phyloP scores from a whole-genome alignment of 768 basidiomycete genomes.

The Boletales sp. region DNA sequence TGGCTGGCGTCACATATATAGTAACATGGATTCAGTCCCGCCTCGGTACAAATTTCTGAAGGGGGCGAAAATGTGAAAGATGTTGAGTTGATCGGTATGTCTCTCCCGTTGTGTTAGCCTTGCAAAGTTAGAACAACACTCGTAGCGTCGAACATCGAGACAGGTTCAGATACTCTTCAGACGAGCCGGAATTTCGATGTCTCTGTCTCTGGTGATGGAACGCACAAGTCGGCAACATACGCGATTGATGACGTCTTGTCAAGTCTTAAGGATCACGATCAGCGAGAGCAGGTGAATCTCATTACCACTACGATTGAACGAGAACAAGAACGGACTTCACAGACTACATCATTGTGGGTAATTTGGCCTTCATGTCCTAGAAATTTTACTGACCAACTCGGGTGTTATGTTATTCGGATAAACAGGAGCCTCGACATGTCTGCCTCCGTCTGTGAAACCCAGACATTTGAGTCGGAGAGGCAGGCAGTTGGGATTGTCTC shows the following conservation, averaged over 20 bases:
- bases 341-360: neutral
- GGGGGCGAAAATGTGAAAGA: neutral
- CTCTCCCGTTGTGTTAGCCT: neutral
- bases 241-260: neutral
- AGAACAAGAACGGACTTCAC: neutral
- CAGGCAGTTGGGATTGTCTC: too few species aligned
- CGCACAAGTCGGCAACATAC: neutral
- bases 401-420: neutral
- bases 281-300: neutral
- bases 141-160: neutral
- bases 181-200: neutral
- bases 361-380: neutral
- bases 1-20: neutral
- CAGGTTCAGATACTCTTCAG: too few species aligned
- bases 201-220: neutral
- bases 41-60: neutral
- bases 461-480: too few species aligned
- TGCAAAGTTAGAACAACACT: neutral
- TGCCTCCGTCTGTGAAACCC: too few species aligned
- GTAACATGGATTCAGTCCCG: neutral
- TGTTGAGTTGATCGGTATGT: neutral
- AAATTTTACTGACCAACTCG: neutral
- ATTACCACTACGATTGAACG: neutral
- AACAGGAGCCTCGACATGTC: too few species aligned
- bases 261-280: neutral